Evolutionary conservation across 805 yeast genomes (phyloP).

Genomic region (Danielozyma ontarioensis): DNA sequence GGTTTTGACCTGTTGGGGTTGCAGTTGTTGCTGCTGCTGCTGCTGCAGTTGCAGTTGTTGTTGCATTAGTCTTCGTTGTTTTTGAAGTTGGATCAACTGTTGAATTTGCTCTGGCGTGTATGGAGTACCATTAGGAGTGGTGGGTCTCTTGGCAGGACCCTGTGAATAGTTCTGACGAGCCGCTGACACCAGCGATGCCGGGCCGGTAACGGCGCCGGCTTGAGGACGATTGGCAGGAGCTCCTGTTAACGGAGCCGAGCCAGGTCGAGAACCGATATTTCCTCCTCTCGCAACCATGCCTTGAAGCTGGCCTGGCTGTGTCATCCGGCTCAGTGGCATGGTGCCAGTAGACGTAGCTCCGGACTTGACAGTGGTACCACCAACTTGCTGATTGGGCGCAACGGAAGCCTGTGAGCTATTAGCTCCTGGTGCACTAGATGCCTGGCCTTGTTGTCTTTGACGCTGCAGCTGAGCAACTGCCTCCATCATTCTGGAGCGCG

Average conservation of each 20-base stretch:
- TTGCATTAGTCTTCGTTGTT: conserved; percentile 45
- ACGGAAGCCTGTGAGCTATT: conserved; percentile 1
- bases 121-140: conserved; percentile 47
- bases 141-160: conserved; percentile 2
- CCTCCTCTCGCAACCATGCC: too few species aligned
- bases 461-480: conserved; percentile 33
- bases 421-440: conserved; percentile 3
- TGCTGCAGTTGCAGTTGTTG: conserved; percentile 31
- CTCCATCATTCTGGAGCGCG: conserved; percentile 37
- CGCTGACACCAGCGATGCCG: neutral
- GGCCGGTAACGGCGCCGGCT: neutral
- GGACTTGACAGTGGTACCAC: too few species aligned
- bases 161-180: conserved; percentile 1
- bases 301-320: neutral
- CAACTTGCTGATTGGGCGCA: too few species aligned
- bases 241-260: conserved; percentile 1
- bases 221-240: conserved; percentile 1
- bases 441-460: conserved; percentile 3
- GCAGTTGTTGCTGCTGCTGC: conserved; percentile 10
- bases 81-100: conserved; percentile 48
- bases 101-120: conserved; percentile 59
- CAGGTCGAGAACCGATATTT: neutral
- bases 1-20: conserved; percentile 6
- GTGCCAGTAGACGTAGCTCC: too few species aligned
- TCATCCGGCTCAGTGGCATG: neutral